These are phyloP conservation scores for Sporisorium exsertum DNA, from an alignment of 1,284 basidiomycete genomes.

Conservation along the genomic window DNA sequence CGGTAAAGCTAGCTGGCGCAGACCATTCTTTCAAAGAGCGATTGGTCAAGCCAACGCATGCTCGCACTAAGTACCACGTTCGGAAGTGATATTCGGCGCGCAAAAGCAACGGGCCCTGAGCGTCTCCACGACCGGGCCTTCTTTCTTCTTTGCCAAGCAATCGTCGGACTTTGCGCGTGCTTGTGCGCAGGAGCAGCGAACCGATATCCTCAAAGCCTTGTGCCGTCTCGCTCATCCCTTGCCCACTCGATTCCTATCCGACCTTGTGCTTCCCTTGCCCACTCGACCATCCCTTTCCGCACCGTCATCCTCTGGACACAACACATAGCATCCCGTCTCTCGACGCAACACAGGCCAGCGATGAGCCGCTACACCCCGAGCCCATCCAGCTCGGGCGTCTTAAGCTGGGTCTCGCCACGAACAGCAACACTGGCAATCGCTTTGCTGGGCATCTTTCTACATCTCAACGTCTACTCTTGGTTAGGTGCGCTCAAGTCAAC, in stretches of 20 bases:
- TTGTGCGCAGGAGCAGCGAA: background rate
- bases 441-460: slow-evolving; percentile 50
- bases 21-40: too few species aligned
- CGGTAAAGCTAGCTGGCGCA: too few species aligned
- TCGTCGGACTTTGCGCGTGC: background rate
- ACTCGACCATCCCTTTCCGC: background rate
- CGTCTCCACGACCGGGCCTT: too few species aligned
- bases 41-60: too few species aligned
- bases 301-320: background rate
- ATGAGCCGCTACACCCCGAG: slow-evolving; percentile 20
- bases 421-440: slow-evolving; percentile 55
- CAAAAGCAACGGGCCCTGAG: background rate
- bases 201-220: background rate
- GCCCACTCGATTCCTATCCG: background rate
- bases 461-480: slow-evolving; percentile 51
- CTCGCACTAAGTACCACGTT: too few species aligned
- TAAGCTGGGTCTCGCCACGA: slow-evolving; percentile 44
- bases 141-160: slow-evolving; percentile 4
- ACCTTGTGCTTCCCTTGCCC: background rate
- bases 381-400: slow-evolving; percentile 20
- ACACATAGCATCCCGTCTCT: background rate
- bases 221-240: background rate
- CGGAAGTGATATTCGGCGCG: background rate
- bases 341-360: background rate
- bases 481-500: slow-evolving; percentile 39